Base-by-base conservation (phyloP, 352 stramenopile genomes). In the Discostella stelligera region DNA sequence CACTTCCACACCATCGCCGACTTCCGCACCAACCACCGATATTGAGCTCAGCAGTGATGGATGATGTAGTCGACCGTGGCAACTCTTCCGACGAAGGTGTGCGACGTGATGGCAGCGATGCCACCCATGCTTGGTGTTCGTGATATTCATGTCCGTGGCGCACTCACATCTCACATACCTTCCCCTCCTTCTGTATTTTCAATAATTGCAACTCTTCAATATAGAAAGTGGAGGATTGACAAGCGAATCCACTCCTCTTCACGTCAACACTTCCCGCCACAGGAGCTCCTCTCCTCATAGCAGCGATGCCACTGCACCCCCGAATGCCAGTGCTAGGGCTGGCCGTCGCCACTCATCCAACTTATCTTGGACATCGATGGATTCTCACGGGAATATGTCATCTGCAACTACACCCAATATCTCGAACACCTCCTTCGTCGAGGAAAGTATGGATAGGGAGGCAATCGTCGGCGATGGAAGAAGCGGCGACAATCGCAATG, bases 221-320 rank as follows among this genome's bases (percentile, higher is more conserved):
- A 32, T 11, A 56, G 50, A 56, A 25, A 56, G 50, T 25, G 16
- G 50, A n/a, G 20, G n/a, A 9, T 32, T 56, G 50, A 41, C 39
- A 3, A 71, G 64, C 16, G 64, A 71, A 71, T 44, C 32, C 2
- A 71, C 64, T 16, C 64, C 64, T n/a, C 21, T 71, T 14, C 50
- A 64, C 30, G 64, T 63, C 18, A 71, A 71, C 16, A 63, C 64
- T 52, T 52, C 49, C 27, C 27, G 32, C n/a, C 49, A 53, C 13
- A 0, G 23, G 13, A 44, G 4, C 7, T 41, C 54, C 10, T 41
- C 30, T 46, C 41, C 25, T 4, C 8, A 21, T 9, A 20, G 50
- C 20, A 30, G n/a, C 50, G 50, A 56, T 44, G 37, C 37, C 16
- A 3, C 50, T 14, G 50, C 50, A 10, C 50, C 50, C 4, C 18